Conservation (phyloP, 768 basidiomycete genomes). For the Xerocomus spinulosus region DNA sequence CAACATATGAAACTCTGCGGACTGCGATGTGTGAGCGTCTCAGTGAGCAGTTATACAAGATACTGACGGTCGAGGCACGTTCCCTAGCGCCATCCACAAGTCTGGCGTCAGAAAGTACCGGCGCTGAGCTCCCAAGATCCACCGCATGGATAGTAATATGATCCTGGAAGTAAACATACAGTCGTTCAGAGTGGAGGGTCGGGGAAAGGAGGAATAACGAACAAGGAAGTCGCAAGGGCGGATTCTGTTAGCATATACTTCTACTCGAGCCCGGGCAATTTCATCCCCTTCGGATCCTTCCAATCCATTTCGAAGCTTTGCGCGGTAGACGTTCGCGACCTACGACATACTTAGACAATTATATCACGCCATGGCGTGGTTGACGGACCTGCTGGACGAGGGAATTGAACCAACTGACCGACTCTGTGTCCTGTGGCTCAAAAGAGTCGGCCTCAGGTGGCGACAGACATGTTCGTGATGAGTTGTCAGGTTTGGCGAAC, state of each 20-base stretch:
- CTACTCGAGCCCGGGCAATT: constrained; percentile 71
- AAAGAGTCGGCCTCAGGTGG: constrained; percentile 4
- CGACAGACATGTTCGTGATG: constrained; percentile 35
- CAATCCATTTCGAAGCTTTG: constrained; percentile 68
- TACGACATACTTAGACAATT: constrained; percentile 23
- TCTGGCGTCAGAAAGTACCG: constrained; percentile 68
- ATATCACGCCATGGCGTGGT: background rate
- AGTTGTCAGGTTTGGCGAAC: constrained; percentile 45
- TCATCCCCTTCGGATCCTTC: constrained; percentile 77
- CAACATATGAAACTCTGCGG: constrained; percentile 76
- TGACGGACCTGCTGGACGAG: constrained; percentile 71
- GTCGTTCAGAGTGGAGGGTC: background rate
- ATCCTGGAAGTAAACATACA: constrained; percentile 48
- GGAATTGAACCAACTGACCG: constrained; percentile 88
- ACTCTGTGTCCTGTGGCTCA: constrained; percentile 47
- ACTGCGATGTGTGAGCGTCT: constrained; percentile 40
- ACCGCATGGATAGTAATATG: constrained; percentile 82
- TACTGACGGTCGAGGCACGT: constrained; percentile 30
- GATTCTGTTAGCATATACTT: constrained; percentile 75
- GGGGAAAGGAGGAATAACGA: constrained; percentile 19
- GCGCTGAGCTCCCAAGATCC: constrained; percentile 77
- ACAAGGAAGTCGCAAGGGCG: constrained; percentile 69
- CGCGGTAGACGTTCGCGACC: constrained; percentile 70
- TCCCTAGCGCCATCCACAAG: constrained; percentile 26
- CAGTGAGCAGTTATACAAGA: background rate